Percentiles rank a stretch among this genome's conserved stretches.
These are phyloP conservation scores for Hygrophila difformis DNA, from an alignment of 257 asterid species.

Conservation along the genomic window DNA sequence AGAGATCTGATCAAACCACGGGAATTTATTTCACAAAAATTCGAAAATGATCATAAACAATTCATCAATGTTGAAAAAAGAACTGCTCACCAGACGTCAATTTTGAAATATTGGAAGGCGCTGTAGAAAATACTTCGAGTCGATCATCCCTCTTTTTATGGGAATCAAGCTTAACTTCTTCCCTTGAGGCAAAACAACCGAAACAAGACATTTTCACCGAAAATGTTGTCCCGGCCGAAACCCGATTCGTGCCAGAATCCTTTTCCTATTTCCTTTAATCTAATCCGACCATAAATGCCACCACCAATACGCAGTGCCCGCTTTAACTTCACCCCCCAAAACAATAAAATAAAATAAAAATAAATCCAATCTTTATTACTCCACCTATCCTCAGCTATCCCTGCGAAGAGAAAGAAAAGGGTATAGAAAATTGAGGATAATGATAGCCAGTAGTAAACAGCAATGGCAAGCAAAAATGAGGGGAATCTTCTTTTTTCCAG, in stretches of 20 bases:
- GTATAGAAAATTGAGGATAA: no score
- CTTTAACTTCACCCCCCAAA: slow-evolving; percentile 14
- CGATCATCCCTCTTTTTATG: slow-evolving; percentile 48
- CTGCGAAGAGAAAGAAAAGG: no score
- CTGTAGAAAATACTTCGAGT: slow-evolving; percentile 42
- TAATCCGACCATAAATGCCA: slow-evolving; percentile 29
- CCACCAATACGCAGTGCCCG: slow-evolving; percentile 11
- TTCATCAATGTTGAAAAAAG: no score
- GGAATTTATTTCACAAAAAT: no score
- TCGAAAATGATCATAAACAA: no score
- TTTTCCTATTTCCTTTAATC: slow-evolving; percentile 23
- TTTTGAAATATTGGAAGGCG: slow-evolving; percentile 63
- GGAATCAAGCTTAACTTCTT: slow-evolving; percentile 70
- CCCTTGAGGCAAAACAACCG: slow-evolving; percentile 85
- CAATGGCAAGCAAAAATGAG: no score
- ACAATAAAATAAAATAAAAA: no score
- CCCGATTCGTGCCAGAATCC: no score
- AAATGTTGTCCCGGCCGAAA: no score
- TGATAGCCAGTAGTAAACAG: no score
- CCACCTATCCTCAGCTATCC: slow-evolving; percentile 15
- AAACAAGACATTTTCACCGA: slow-evolving; percentile 75
- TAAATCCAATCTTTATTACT: slow-evolving; percentile 13
- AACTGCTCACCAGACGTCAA: slow-evolving; percentile 72
- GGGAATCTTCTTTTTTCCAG: no score
- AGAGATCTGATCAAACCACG: slow-evolving; percentile 45